Conservation (phyloP, 148 eudicot genomes). For the Chenopodium suecicum region DNA sequence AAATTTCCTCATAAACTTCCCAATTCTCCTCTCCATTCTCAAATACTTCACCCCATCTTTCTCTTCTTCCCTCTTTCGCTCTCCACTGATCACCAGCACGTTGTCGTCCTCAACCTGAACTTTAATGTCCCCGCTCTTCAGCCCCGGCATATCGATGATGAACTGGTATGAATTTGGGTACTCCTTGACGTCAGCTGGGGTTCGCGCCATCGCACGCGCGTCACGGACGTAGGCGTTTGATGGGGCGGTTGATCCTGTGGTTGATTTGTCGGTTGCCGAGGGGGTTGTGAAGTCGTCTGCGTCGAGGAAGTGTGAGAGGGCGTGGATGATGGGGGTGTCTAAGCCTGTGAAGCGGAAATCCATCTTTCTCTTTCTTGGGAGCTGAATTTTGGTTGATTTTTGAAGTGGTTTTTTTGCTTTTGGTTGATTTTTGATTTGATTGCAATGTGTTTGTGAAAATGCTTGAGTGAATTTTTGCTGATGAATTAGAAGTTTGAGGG, state of each 20-base stretch:
- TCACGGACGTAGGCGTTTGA: constrained; percentile 56
- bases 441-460: background rate
- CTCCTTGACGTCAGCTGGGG: constrained; percentile 67
- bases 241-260: constrained; percentile 26
- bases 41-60: constrained; percentile 54
- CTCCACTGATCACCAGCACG: constrained; percentile 58
- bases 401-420: no score
- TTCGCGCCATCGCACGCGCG: constrained; percentile 63
- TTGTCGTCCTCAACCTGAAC: constrained; percentile 68
- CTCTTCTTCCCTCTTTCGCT: constrained; percentile 58
- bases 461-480: background rate
- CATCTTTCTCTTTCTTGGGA: constrained; percentile 35
- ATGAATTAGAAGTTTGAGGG: background rate
- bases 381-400: background rate
- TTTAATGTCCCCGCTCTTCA: constrained; percentile 48
- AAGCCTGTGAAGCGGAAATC: constrained; percentile 50
- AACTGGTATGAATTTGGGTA: constrained; percentile 52
- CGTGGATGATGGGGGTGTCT: constrained; percentile 48
- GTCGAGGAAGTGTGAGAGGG: constrained; percentile 53
- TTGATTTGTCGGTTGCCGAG: constrained; percentile 28
- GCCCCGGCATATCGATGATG: constrained; percentile 76
- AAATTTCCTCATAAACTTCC: constrained; percentile 80
- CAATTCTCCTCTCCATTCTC: constrained; percentile 69
- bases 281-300: constrained; percentile 18
- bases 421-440: background rate